A percentile compares a stretch with the other conserved stretches of the same genome.
These are phyloP conservation scores for Chrysoporthe deuterocubensis DNA, from an alignment of 2,329 filamentous ascomycete species.

Conservation along the genomic window DNA sequence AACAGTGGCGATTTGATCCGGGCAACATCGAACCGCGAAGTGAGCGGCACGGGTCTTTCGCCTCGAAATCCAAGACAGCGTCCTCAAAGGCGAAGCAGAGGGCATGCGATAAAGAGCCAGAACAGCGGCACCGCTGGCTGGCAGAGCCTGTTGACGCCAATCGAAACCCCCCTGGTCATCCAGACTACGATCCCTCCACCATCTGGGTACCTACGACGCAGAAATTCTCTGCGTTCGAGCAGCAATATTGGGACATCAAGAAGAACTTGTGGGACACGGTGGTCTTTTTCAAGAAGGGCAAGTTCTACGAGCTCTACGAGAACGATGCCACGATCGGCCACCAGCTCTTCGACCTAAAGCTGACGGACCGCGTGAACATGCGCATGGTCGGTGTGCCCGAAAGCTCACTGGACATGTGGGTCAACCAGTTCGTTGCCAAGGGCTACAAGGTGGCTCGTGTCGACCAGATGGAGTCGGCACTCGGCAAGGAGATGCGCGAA, in stretches of 20 bases:
- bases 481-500: constrained; percentile 99
- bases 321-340: constrained; percentile 97
- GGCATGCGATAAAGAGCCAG: constrained; percentile 80
- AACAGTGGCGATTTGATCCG: constrained; percentile 76
- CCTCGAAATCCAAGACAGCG: constrained; percentile 35
- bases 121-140: constrained; percentile 88
- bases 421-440: constrained; percentile 97
- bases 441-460: constrained; percentile 97
- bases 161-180: constrained; percentile 74
- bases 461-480: constrained; percentile 93
- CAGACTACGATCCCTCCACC: constrained; percentile 89
- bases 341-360: constrained; percentile 94
- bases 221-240: constrained; percentile 92
- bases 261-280: constrained; percentile 97
- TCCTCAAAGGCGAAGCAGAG: constrained; percentile 59
- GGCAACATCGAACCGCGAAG: constrained; percentile 45
- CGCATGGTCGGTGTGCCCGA: constrained; percentile 98
- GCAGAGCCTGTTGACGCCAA: constrained; percentile 86
- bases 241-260: constrained; percentile 99
- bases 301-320: constrained; percentile 98
- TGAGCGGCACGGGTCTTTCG: constrained; percentile 29
- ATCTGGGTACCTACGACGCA: constrained; percentile 86
- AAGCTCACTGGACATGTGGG: constrained; percentile 94
- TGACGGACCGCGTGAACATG: constrained; percentile 99
- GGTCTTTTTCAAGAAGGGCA: constrained; percentile 99